Evolutionary conservation across 23 red algal species (phyloP).

Genomic region (Chondrus crispus): DNA sequence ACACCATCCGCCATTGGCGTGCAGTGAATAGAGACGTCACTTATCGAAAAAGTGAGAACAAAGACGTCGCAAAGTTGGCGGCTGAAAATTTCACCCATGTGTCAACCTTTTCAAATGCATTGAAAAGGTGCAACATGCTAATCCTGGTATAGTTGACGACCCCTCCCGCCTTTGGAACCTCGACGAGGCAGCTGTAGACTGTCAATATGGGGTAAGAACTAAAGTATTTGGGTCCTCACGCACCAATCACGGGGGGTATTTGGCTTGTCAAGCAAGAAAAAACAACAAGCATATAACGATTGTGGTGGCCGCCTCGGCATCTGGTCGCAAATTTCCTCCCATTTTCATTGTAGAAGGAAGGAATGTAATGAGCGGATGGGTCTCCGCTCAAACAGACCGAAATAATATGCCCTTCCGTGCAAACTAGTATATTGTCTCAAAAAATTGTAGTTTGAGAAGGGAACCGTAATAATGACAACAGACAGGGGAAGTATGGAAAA

Average conservation of each 20-base stretch:
- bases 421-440: not conserved
- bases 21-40: not conserved
- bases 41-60: not conserved
- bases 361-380: not conserved
- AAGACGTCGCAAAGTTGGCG: not conserved
- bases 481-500: not conserved
- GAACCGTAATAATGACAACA: not conserved
- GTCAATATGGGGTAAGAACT: not conserved
- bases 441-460: not conserved
- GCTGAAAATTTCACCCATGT: not conserved
- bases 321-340: not conserved
- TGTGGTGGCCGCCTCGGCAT: not conserved
- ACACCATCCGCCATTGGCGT: not conserved
- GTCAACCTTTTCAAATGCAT: not conserved
- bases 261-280: not conserved
- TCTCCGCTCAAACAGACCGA: not conserved
- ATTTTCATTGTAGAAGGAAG: slow-evolving; percentile 6
- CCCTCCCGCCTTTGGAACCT: not conserved
- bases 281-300: not conserved
- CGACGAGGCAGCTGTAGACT: not conserved
- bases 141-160: not conserved
- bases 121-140: not conserved
- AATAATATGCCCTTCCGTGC: not conserved
- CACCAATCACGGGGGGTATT: not conserved
- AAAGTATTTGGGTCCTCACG: not conserved